Evolutionary conservation across 306 rosid species (phyloP).

Genomic region (Acacia acuminata): DNA sequence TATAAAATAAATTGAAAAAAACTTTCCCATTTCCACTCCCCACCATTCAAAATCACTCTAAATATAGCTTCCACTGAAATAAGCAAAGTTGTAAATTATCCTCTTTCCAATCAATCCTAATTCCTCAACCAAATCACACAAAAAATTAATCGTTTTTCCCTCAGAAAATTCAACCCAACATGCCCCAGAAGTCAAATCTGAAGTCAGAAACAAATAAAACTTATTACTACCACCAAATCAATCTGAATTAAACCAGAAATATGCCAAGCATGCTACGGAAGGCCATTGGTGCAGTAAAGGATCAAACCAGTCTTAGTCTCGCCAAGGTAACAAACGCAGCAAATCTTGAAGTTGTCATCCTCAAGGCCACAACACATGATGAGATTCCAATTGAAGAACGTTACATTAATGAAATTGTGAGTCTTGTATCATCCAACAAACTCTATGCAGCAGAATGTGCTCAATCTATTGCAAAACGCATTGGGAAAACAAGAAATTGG

Average conservation of each 20-base stretch:
- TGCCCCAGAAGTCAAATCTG: constrained; percentile 6
- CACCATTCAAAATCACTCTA: background rate
- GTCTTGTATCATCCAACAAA: constrained; percentile 54
- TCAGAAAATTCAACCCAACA: background rate
- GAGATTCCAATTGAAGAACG: constrained; percentile 67
- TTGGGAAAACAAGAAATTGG: constrained; percentile 70
- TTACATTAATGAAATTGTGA: constrained; percentile 60
- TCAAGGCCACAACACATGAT: constrained; percentile 82
- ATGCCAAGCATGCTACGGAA: constrained; percentile 91
- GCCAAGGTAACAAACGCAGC: constrained; percentile 71
- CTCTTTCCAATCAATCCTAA: background rate
- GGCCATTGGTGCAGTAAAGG: constrained; percentile 91
- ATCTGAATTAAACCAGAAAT: background rate
- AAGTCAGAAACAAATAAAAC: background rate
- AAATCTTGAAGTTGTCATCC: constrained; percentile 65
- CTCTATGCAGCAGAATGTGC: constrained; percentile 64
- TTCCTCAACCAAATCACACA: background rate
- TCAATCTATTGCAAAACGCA: constrained; percentile 60
- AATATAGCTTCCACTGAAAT: background rate
- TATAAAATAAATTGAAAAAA: background rate
- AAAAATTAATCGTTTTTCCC: background rate
- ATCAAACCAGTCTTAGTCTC: constrained; percentile 90
- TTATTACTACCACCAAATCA: background rate
- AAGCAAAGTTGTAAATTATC: background rate
- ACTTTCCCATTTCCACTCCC: background rate